These are phyloP conservation scores for Phanerodontia chrysosporium DNA, from an alignment of 768 basidiomycete genomes.

Conservation along the genomic window DNA sequence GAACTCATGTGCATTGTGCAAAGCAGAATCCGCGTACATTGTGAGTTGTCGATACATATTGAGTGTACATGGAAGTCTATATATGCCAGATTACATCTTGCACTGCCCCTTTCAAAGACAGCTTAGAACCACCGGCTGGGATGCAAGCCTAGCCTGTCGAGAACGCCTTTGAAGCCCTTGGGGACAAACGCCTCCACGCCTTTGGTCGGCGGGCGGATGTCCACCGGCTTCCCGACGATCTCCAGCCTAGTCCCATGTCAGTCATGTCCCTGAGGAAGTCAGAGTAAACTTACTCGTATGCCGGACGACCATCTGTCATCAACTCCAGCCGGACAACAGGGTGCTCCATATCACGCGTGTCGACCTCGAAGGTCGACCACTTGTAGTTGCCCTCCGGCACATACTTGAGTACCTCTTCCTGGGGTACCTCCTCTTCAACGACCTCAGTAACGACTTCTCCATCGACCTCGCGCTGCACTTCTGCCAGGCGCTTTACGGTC, in stretches of 20 bases:
- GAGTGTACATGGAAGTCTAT: background rate
- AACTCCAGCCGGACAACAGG: conserved; percentile 56
- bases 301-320: conserved; percentile 52
- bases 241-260: conserved; percentile 34
- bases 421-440: conserved; percentile 42
- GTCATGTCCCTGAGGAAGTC: background rate
- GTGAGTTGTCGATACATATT: background rate
- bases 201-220: conserved; percentile 32
- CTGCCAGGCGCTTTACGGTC: conserved; percentile 33
- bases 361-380: conserved; percentile 69
- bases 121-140: conserved; percentile 54
- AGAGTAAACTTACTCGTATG: conserved; percentile 43
- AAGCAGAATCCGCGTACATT: too few relatives aligned
- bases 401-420: conserved; percentile 54
- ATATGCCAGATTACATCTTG: background rate
- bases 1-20: too few relatives aligned
- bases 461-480: conserved; percentile 20
- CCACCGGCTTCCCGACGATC: conserved; percentile 45
- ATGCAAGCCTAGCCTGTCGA: conserved; percentile 50
- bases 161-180: conserved; percentile 47
- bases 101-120: background rate
- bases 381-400: conserved; percentile 64
- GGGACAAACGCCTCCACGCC: conserved; percentile 45
- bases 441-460: conserved; percentile 20
- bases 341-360: conserved; percentile 47